Evolutionary conservation across 371 early-diverging fungal genomes (phyloP), one percentile per base, ranked within the genome.

Genomic region (Apophysomyces elegans): DNA sequence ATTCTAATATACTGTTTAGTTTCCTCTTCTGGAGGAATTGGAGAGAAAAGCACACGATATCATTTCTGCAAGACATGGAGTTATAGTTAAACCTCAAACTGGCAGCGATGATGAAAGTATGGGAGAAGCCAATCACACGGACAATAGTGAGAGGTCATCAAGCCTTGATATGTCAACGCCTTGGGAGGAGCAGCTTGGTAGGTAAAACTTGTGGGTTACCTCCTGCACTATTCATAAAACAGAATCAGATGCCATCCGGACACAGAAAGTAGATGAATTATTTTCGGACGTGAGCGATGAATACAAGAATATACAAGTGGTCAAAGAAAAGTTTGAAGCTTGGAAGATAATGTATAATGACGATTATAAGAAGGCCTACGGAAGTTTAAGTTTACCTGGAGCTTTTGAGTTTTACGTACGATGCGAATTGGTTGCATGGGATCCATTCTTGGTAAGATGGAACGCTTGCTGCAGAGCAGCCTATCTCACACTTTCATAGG

Each of bases 401-500:
- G 89, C 89, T 2, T 89, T 90, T 73, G 90, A 89, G 62, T 84
- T 91, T 59, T 88, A 80, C 67, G 76, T 91, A 2, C 86, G 92
- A 6, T 78, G 79, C 37, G 90, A 91, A 61, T 66, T 89, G 4
- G 74, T 88, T 8, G 65, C 80, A 2, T 89, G 88, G 89, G 80
- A 88, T 65, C 86, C 87, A 14, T 84, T 88, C 38, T 70, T 73
- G 39, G 84, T 82, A 65, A 63, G 72, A 63, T 37, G 0, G 4
- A 8, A 12, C 18, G 2, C 37, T 38, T 1, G 8, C 13, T 16
- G 14, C 14, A 18, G 18, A 35, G 9, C 38, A 35, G 21, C 32
- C n/a, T 50, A 32, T 43, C 41, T 35, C 21, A 14, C 16, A n/a
- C 36, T 9, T 54, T 0, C 56, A 8, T 64, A 71, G 69, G 70